A percentile compares a stretch with the other conserved stretches of the same genome.
phyloP scores from a whole-genome alignment of 129 eudicot species.

The Arctium lappa region DNA sequence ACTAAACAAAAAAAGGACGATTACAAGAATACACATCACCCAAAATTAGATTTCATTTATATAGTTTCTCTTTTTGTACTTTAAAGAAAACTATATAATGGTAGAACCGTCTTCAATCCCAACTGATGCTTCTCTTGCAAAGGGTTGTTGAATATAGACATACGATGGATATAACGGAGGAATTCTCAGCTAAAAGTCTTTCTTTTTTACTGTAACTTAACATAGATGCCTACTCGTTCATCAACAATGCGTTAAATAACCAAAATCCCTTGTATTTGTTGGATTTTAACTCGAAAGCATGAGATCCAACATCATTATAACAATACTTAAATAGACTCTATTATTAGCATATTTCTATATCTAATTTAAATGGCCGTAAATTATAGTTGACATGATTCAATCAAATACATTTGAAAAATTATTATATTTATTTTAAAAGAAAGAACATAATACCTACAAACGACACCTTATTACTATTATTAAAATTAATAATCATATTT shows the following conservation, averaged over 20 bases:
- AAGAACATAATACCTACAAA: not conserved
- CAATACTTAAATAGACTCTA: not conserved
- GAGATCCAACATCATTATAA: not conserved
- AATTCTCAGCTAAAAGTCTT: not conserved
- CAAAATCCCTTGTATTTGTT: not conserved
- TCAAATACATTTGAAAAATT: not conserved
- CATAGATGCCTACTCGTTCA: not conserved
- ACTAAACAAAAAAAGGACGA: too few relatives aligned
- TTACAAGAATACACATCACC: too few relatives aligned
- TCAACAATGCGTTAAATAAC: not conserved
- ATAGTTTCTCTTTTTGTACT: too few relatives aligned
- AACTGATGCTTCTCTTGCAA: not conserved
- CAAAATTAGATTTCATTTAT: too few relatives aligned
- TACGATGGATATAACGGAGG: not conserved
- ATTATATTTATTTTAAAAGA: too few relatives aligned
- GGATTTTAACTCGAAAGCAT: not conserved
- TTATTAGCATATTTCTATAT: not conserved
- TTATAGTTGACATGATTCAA: not conserved
- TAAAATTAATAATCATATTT: too few relatives aligned
- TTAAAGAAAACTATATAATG: too few relatives aligned
- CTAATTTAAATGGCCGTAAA: not conserved
- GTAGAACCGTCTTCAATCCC: too few relatives aligned
- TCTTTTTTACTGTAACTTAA: not conserved
- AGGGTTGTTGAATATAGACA: not conserved
- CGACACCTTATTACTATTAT: too few relatives aligned